These are phyloP conservation scores for Paramecium sexaurelia DNA, from an alignment of 73 alveolate genomes.

Conservation along the genomic window DNA sequence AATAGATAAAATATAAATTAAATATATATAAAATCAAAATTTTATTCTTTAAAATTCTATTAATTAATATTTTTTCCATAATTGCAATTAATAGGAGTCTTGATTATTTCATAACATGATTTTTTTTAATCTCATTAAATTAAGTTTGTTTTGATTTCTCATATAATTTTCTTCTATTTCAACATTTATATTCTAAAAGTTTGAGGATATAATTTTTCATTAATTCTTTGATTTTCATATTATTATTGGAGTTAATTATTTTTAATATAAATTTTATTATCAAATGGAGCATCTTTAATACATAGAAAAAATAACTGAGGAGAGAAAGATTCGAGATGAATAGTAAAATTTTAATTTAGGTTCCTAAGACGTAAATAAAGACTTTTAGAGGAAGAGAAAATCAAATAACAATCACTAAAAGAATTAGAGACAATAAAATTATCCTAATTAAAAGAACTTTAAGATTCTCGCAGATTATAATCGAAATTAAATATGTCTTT, in stretches of 20 bases:
- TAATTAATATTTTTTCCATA: background rate
- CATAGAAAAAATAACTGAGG: background rate
- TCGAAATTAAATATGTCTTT: background rate
- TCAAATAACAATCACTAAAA: background rate
- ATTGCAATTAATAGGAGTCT: background rate
- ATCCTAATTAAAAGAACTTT: background rate
- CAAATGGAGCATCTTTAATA: background rate
- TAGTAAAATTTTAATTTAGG: conserved; percentile 24
- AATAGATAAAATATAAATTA: background rate
- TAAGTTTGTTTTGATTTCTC: background rate
- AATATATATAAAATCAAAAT: background rate
- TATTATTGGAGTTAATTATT: background rate
- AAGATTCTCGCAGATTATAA: background rate
- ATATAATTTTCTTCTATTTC: background rate
- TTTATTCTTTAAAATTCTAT: background rate
- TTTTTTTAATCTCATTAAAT: background rate
- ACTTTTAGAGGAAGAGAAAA: background rate
- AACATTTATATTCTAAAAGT: background rate
- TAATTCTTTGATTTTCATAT: background rate
- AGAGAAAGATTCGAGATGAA: conserved; percentile 29
- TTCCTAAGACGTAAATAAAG: background rate
- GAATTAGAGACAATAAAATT: background rate
- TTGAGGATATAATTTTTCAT: background rate
- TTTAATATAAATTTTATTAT: background rate
- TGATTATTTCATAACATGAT: background rate